Evolutionary conservation across 345 rosid species (phyloP), one percentile per base, ranked within the genome.

Genomic region (Melaleuca alternifolia): DNA sequence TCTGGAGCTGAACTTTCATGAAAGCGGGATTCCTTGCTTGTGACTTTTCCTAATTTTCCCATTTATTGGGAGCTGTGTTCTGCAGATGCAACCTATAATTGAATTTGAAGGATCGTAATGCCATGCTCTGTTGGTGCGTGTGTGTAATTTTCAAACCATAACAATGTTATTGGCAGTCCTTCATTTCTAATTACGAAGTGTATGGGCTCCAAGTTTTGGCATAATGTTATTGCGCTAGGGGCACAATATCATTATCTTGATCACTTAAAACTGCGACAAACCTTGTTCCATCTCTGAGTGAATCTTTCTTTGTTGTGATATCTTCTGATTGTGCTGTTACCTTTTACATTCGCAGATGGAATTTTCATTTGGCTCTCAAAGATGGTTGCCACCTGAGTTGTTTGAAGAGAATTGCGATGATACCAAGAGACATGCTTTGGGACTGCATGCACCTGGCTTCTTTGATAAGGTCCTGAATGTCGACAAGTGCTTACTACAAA

Each of bases 371-470:
- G 98, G 99, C 88, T 85, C 94, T 53, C 91, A 90, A 88, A 93
- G 91, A 89, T 97, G 99, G 98, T 88, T 94, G 84, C 98, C 99
- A 5, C 86, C 52, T 89, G 96, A 95, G 89, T 77, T 85, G 86
- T 83, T 94, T 65, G 89, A 90, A 56, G 93, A 97, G 91, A 93
- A 83, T 84, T 88, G 90, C 50, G 94, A 94, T 87, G 94, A 92
- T 84, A 86, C 83, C 41, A 89, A 88, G 87, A 92, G 89, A 85
- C 93, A 92, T 89, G 97, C 98, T 1, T 76, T 97, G 86, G 98
- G 99, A 84, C 91, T 97, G 56, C 98, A 96, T 88, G 99, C 96
- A 61, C 97, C 98, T 85, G 99, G 97, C 51, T 96, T 89, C 87
- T 97, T 97, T 59, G 98, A 96, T 89, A 97, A 95, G 93, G 97